Evolutionary conservation across 495 filamentous ascomycete genomes (phyloP), one percentile per base, ranked within the genome.

Genomic region (Penicillium tannophilum): DNA sequence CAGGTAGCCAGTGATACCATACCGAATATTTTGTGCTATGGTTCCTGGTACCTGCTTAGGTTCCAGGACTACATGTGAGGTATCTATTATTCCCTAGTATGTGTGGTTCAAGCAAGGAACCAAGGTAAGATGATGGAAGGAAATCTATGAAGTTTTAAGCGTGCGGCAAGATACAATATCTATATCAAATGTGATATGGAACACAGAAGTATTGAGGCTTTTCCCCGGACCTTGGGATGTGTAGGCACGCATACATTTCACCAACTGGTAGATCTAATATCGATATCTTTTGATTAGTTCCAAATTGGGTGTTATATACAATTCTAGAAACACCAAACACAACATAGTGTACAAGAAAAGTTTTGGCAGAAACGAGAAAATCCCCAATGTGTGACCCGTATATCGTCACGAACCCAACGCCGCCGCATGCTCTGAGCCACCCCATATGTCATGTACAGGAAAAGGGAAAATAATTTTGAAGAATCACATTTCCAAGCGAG

Each of bases 321-420:
- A 4, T 41, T 26, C 49, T 30, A 52, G 20, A 26, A 5, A 36
- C 17, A 16, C n/a, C 30, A 50, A 50, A 33, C 28, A 30, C 7
- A 39, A 28, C 7, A 49, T 31, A 52, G 33, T 35, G n/a, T 36
- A 36, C 49, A 52, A 57, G 52, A 11, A 52, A 41, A 14, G 49
- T 14, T 36, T 36, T 6, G 10, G 58, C 52, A 58, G 52, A 26
- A 56, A 28, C 5, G 5, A 4, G 42, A 52, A 49, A 14, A 53
- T 11, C 16, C 10, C 6, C 2, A 51, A 58, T 31, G 12, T 26
- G 12, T 17, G 46, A 56, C 46, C 55, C 59, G 54, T 59, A 47
- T 59, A 56, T 60, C 12, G 41, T 51, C 54, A 35, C 10, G n/a
- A 30, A 24, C 28, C 7, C 20, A 61, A 59, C 58, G 46, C 59